Evolutionary conservation across 2,329 filamentous ascomycete genomes (phyloP).

Genomic region (Rhynchosporium secalis): DNA sequence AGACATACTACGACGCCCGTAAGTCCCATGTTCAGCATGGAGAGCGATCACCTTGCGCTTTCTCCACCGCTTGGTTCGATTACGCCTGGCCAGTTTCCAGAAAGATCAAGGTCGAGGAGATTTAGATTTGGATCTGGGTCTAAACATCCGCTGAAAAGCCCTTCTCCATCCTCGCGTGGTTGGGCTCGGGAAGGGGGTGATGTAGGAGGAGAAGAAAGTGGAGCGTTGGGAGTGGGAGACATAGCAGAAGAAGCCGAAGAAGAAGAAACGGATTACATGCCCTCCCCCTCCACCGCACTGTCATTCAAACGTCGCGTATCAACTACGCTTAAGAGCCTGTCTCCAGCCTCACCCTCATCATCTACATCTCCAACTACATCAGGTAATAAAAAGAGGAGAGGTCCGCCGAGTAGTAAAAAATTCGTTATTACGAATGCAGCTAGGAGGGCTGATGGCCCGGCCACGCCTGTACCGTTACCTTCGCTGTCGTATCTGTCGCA

Average conservation of each 20-base stretch:
- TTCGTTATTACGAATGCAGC: constrained; percentile 20
- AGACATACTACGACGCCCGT: constrained; percentile 5
- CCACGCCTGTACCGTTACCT: constrained; percentile 24
- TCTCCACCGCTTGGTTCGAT: constrained; percentile 10
- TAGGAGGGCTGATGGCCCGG: constrained; percentile 24
- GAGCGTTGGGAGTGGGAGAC: neutral
- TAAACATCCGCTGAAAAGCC: constrained; percentile 28
- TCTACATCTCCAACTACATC: neutral
- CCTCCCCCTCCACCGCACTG: constrained; percentile 3
- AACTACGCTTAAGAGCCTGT: constrained; percentile 22
- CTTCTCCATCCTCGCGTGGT: constrained; percentile 24
- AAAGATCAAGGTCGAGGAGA: neutral
- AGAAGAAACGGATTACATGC: constrained; percentile 5
- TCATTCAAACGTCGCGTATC: constrained; percentile 20
- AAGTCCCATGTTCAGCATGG: constrained; percentile 19
- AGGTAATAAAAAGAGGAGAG: neutral
- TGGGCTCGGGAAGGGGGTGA: neutral
- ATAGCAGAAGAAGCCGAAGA: neutral
- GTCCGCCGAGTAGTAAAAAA: constrained; percentile 10
- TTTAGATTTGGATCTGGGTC: constrained; percentile 19
- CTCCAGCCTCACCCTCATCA: constrained; percentile 13
- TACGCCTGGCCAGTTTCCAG: neutral
- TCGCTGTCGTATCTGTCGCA: neutral
- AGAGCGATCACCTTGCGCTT: constrained; percentile 14
- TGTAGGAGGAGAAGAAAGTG: neutral